Evolutionary conservation across 2,329 filamentous ascomycete genomes (phyloP).

Genomic region (Mycogone perniciosa): DNA sequence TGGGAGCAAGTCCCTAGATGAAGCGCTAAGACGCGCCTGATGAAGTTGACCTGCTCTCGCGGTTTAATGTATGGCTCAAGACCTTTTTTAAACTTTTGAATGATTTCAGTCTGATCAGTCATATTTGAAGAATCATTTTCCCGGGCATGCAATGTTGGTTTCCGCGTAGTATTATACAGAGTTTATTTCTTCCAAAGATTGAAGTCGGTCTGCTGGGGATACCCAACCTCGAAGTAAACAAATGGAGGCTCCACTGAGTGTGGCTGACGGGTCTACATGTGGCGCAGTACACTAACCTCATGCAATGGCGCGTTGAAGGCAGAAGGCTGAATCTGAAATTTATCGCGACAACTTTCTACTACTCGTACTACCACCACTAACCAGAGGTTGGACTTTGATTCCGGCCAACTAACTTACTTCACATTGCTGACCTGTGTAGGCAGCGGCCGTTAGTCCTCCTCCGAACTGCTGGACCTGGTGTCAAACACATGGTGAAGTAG

Average conservation of each 20-base stretch:
- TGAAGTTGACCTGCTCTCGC: conserved; percentile 50
- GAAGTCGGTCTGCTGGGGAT: not conserved
- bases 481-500: conserved; percentile 31
- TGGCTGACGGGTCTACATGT: conserved; percentile 10
- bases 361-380: conserved; percentile 13
- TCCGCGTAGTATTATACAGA: not conserved
- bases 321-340: conserved; percentile 30
- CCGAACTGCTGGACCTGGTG: conserved; percentile 15
- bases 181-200: no score
- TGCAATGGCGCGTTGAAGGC: conserved; percentile 10
- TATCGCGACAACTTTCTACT: conserved; percentile 23
- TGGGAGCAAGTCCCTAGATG: conserved; percentile 45
- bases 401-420: conserved; percentile 19
- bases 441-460: conserved; percentile 13
- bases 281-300: conserved; percentile 11
- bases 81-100: conserved; percentile 33
- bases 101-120: conserved; percentile 26
- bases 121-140: conserved; percentile 17
- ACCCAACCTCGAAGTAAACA: not conserved
- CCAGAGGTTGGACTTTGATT: not conserved
- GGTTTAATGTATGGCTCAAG: conserved; percentile 50
- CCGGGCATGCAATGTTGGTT: conserved; percentile 3
- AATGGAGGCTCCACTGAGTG: conserved; percentile 4
- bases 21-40: conserved; percentile 48
- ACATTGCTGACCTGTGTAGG: conserved; percentile 17